phyloP scores from a whole-genome alignment of 1,139 yeast genomes.

The Taphrina populina region DNA sequence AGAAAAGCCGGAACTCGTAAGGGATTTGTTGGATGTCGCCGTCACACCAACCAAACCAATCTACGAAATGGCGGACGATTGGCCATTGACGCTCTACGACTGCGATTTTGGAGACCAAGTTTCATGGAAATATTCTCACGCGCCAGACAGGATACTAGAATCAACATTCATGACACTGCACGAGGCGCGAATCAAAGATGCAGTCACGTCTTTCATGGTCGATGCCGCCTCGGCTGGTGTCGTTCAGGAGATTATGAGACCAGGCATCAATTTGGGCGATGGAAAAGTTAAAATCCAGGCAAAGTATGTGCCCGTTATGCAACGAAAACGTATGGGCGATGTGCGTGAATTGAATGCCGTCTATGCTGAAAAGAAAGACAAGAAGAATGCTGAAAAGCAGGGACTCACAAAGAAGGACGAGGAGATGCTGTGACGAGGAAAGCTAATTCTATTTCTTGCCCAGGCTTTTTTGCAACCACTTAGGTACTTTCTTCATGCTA shows the following conservation, averaged over 20 bases:
- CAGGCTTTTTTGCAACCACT: slow-evolving; percentile 20
- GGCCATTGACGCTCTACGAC: slow-evolving; percentile 85
- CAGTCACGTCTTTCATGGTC: slow-evolving; percentile 43
- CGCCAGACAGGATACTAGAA: slow-evolving; percentile 38
- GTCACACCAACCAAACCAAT: slow-evolving; percentile 68
- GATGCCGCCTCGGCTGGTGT: slow-evolving; percentile 46
- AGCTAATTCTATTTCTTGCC: slow-evolving; percentile 19
- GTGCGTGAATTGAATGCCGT: slow-evolving; percentile 4
- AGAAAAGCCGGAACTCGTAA: slow-evolving; percentile 62
- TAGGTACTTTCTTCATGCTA: slow-evolving; percentile 12
- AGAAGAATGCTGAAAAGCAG: slow-evolving; percentile 5
- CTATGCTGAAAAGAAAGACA: slow-evolving; percentile 15
- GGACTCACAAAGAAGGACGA: background rate
- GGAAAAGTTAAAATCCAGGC: slow-evolving; percentile 63
- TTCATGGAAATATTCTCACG: slow-evolving; percentile 16
- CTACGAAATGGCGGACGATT: slow-evolving; percentile 87
- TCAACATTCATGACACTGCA: slow-evolving; percentile 39
- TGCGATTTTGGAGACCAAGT: slow-evolving; percentile 56
- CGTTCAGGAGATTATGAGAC: slow-evolving; percentile 42
- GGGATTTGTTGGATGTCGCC: slow-evolving; percentile 59
- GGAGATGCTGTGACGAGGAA: too few relatives aligned
- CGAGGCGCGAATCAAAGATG: slow-evolving; percentile 40
- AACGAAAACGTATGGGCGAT: slow-evolving; percentile 52
- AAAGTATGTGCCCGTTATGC: slow-evolving; percentile 58
- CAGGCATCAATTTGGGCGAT: slow-evolving; percentile 61